Percentiles rank a stretch among this genome's conserved stretches.
Evolutionary conservation across 495 filamentous ascomycete species (phyloP).

Genomic region (Chaetomidium leptoderma): DNA sequence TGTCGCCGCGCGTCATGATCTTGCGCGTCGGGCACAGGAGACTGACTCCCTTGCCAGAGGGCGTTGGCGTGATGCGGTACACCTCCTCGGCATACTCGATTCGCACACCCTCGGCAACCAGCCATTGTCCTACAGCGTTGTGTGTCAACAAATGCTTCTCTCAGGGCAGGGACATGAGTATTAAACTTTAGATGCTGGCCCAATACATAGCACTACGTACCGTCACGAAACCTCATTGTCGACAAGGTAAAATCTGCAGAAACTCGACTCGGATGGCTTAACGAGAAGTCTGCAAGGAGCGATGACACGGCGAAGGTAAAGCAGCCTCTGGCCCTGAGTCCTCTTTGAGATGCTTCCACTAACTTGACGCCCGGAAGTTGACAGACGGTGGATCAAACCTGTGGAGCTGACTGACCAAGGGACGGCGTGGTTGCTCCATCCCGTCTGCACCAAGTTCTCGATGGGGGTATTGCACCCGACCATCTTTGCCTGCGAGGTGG

Average conservation of each 20-base stretch:
- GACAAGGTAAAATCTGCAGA: not conserved
- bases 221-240: slow-evolving; percentile 21
- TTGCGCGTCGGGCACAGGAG: slow-evolving; percentile 49
- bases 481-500: not conserved
- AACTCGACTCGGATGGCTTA: not conserved
- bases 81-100: slow-evolving; percentile 54
- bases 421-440: not conserved
- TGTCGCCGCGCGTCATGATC: slow-evolving; percentile 49
- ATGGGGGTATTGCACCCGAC: slow-evolving; percentile 8
- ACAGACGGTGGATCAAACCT: not conserved
- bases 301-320: too few relatives aligned
- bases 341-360: not conserved
- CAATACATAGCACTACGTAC: not conserved
- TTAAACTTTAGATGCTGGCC: too few relatives aligned
- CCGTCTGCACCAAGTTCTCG: not conserved
- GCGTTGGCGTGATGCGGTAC: slow-evolving; percentile 39
- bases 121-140: slow-evolving; percentile 33
- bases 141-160: not conserved
- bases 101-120: slow-evolving; percentile 45
- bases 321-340: too few relatives aligned
- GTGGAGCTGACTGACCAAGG: too few relatives aligned
- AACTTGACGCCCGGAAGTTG: not conserved
- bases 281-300: too few relatives aligned
- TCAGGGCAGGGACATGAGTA: not conserved
- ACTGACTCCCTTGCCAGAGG: slow-evolving; percentile 38